Conservation (phyloP, 495 filamentous ascomycete species). For the Letharia lupina region DNA sequence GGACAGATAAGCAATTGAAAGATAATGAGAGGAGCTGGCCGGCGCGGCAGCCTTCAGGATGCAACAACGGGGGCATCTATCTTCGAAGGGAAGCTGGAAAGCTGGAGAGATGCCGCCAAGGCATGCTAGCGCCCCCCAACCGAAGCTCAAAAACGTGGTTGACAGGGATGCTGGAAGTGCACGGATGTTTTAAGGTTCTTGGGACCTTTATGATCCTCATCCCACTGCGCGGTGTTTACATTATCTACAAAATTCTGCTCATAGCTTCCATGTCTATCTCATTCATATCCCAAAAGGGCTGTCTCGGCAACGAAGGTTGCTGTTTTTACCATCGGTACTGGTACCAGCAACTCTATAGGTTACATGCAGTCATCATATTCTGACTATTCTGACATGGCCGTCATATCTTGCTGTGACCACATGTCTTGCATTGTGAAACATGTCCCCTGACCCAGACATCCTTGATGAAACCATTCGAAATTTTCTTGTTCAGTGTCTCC, state of each 20-base stretch:
- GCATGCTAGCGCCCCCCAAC: background rate
- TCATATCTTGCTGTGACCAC: background rate
- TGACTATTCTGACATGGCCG: background rate
- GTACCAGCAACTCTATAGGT: background rate
- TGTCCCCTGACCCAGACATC: background rate
- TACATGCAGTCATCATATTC: background rate
- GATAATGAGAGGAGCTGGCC: background rate
- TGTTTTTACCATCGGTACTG: background rate
- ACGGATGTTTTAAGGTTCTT: background rate
- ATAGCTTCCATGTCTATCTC: background rate
- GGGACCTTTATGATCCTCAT: background rate
- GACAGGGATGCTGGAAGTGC: background rate
- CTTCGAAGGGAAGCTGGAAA: background rate
- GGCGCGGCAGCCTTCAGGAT: background rate
- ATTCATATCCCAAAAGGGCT: too few species aligned
- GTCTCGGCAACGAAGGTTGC: background rate
- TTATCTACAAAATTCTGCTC: background rate
- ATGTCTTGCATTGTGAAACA: background rate
- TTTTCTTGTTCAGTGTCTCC: background rate
- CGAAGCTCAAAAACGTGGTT: constrained; percentile 1
- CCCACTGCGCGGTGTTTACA: too few species aligned
- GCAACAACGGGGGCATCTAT: background rate
- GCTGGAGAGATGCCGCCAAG: background rate
- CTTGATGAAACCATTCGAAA: background rate
- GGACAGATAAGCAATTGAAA: background rate